Conservation (phyloP, 2,329 filamentous ascomycete species). For the Ophiognomonia clavigignenti-juglandacearum region DNA sequence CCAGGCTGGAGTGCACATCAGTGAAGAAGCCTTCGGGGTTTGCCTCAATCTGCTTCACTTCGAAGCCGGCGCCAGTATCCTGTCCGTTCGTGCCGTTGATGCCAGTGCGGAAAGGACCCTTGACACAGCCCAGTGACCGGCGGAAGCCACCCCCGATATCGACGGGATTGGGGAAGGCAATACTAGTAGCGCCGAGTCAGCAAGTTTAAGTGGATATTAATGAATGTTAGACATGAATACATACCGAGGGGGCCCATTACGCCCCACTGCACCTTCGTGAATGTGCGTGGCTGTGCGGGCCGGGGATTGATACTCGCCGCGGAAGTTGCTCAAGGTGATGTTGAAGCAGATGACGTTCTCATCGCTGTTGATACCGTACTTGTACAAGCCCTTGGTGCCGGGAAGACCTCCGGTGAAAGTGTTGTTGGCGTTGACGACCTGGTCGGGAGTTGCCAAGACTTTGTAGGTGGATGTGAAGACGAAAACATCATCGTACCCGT, state of each 20-base stretch:
- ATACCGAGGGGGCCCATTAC: constrained; percentile 35
- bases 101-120: constrained; percentile 39
- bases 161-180: constrained; percentile 41
- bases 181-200: constrained; percentile 17
- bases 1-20: constrained; percentile 39
- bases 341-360: constrained; percentile 29
- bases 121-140: constrained; percentile 20
- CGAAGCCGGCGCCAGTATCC: constrained; percentile 41
- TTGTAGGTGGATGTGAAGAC: constrained; percentile 41
- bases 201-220: no score
- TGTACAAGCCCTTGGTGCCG: constrained; percentile 40
- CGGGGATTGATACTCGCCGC: constrained; percentile 38
- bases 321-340: constrained; percentile 42
- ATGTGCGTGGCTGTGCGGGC: constrained; percentile 45
- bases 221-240: no score
- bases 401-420: constrained; percentile 25
- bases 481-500: no score
- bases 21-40: constrained; percentile 44
- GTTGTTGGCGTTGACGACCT: constrained; percentile 38
- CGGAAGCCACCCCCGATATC: constrained; percentile 24
- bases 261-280: constrained; percentile 38
- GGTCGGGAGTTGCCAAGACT: constrained; percentile 38
- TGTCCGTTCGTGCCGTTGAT: constrained; percentile 30
- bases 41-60: constrained; percentile 39
- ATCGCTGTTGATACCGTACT: constrained; percentile 41